phyloP scores from a whole-genome alignment of 176 grass and related monocot genomes.

The Thalia dealbata region DNA sequence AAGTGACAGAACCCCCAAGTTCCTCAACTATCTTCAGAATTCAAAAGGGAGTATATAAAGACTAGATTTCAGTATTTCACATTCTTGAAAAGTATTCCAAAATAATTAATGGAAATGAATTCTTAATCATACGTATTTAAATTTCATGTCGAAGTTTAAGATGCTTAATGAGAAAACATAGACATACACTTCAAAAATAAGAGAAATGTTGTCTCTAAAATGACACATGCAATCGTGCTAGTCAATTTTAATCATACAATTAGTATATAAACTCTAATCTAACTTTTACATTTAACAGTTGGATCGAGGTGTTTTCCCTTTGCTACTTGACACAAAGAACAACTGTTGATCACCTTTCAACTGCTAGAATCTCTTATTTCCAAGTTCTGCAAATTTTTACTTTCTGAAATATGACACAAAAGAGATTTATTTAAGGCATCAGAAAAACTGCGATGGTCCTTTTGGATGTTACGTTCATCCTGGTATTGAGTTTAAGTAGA shows the following conservation, averaged over 20 bases:
- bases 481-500: not conserved
- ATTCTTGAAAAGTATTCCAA: not conserved
- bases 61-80: no score
- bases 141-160: not conserved
- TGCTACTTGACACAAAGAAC: no score
- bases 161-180: not conserved
- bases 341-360: no score
- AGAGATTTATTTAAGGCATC: not conserved
- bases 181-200: no score
- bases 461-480: not conserved
- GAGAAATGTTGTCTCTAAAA: no score
- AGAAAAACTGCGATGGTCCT: not conserved
- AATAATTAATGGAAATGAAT: not conserved
- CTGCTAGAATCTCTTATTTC: not conserved
- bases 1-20: constrained; percentile 54
- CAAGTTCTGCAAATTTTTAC: not conserved
- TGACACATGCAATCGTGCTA: no score
- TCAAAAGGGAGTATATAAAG: not conserved
- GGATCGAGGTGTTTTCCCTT: no score
- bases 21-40: constrained; percentile 47
- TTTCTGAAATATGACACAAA: not conserved
- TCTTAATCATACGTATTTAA: not conserved
- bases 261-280: no score
- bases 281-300: no score
- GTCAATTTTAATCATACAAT: no score